Percentiles rank a stretch among this genome's conserved stretches.
Conservation (phyloP, 2,329 filamentous ascomycete species). For the Hawksworthiomyces lignivorus region DNA sequence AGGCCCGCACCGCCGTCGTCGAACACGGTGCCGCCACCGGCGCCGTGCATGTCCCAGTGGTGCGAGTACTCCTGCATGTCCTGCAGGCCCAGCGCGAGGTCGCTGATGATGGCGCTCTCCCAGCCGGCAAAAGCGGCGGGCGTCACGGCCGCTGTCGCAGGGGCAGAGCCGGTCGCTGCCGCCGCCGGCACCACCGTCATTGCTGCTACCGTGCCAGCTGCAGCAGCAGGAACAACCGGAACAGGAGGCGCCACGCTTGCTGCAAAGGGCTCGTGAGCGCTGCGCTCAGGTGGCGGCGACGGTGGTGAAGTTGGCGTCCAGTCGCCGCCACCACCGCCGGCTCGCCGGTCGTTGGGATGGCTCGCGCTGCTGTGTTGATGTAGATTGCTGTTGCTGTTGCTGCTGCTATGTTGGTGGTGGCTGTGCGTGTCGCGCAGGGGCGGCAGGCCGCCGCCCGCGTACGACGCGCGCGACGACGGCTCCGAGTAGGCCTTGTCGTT, state of each 20-base stretch:
- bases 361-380: too few relatives aligned
- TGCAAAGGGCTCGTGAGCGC: too few relatives aligned
- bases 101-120: slow-evolving; percentile 2
- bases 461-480: neutral
- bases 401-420: neutral
- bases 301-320: neutral
- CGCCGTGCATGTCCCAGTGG: slow-evolving; percentile 5
- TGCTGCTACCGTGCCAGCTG: neutral
- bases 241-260: too few relatives aligned
- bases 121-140: neutral
- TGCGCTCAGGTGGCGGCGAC: too few relatives aligned
- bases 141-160: neutral
- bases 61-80: slow-evolving; percentile 3
- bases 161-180: neutral
- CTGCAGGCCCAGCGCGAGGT: slow-evolving; percentile 1
- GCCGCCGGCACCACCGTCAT: neutral
- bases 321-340: too few relatives aligned
- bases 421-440: neutral
- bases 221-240: too few relatives aligned
- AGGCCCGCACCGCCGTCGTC: neutral
- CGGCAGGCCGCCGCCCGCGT: slow-evolving; percentile 4
- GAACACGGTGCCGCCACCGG: neutral
- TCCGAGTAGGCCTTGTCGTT: slow-evolving; percentile 3
- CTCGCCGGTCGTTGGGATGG: too few relatives aligned
- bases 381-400: neutral